A percentile compares a stretch with the other conserved stretches of the same genome.
phyloP scores from a whole-genome alignment of 805 yeast genomes.

The Kluyveromyces starmeri region DNA sequence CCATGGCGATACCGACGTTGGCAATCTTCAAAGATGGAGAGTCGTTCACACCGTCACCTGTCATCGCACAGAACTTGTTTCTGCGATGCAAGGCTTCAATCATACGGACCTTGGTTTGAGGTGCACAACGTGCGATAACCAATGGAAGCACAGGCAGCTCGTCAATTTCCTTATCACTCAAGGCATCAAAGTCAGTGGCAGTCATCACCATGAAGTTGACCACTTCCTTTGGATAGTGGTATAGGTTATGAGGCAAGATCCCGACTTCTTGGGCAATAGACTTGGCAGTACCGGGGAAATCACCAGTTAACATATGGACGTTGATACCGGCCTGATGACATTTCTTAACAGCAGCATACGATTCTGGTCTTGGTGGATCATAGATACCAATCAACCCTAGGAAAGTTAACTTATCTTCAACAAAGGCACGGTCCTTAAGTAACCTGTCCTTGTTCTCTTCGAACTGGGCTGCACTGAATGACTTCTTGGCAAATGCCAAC shows the following conservation, averaged over 20 bases:
- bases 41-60: slow-evolving; percentile 99
- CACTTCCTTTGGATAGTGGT: slow-evolving; percentile 29
- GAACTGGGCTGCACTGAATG: slow-evolving; percentile 25
- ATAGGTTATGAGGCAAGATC: slow-evolving; percentile 54
- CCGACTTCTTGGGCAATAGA: slow-evolving; percentile 88
- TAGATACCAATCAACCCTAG: slow-evolving; percentile 89
- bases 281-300: slow-evolving; percentile 76
- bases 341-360: slow-evolving; percentile 60
- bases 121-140: slow-evolving; percentile 89
- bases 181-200: slow-evolving; percentile 70
- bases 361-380: slow-evolving; percentile 93
- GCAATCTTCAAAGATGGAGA: slow-evolving; percentile 95
- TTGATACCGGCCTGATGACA: slow-evolving; percentile 90
- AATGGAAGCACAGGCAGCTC: slow-evolving; percentile 70
- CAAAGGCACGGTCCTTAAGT: slow-evolving; percentile 26
- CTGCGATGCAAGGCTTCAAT: slow-evolving; percentile 82
- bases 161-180: slow-evolving; percentile 63
- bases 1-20: slow-evolving; percentile 94
- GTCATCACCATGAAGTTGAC: slow-evolving; percentile 61
- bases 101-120: slow-evolving; percentile 85
- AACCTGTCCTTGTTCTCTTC: slow-evolving; percentile 20
- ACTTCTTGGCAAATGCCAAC: slow-evolving; percentile 57
- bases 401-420: slow-evolving; percentile 59
- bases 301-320: slow-evolving; percentile 97
- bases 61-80: slow-evolving; percentile 95